Base-by-base conservation (phyloP, 2,329 filamentous ascomycete genomes). In the Pestalotiopsis fici region DNA sequence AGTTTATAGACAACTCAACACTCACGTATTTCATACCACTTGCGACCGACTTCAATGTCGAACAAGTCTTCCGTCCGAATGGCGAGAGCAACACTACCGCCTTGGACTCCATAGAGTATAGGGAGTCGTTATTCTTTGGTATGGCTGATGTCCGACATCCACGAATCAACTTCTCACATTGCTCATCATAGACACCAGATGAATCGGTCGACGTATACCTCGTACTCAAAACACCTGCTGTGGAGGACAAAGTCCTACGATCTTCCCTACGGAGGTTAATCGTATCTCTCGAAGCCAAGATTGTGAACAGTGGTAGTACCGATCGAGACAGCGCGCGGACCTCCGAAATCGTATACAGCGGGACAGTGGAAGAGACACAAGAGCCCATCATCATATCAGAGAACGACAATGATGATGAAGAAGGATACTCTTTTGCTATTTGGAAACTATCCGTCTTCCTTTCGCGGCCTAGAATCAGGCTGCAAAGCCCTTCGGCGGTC, bases 111-210 rank as follows among this genome's bases (percentile, higher is more conserved):
- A 84, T 93, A 74, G 80, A 87, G 56, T 86, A 88, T 72, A 85
- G 92, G 71, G 85, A 91, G 50, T 85, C 86, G 65, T 82, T 95
- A 50, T 91, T 93, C 76, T 93, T 94, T 75, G 92, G 92, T 94
- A 83, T 72, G 87, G 78, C 59, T 65, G 68, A 72, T 72, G 68
- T 66, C 69, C 68, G 65, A 63, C 68, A 67, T 72, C 73, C 71
- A 70, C 71, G 74, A 71, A 69, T 75, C 71, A 71, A 70, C 75
- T 74, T 81, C 78, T 80, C 72, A 75, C 73, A n/a, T 74, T 82
- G 81, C 86, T 86, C 78, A 86, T 82, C 79, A 75, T 80, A 86
- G 81, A 82, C 75, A 76, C 67, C 81, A 94, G 92, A 95, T 86
- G 92, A 95, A 82, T 88, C 88, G 28, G 85, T 92, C 66, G 83